Conservation (phyloP, 768 basidiomycete species). For the Psilocybe subaeruginosa region DNA sequence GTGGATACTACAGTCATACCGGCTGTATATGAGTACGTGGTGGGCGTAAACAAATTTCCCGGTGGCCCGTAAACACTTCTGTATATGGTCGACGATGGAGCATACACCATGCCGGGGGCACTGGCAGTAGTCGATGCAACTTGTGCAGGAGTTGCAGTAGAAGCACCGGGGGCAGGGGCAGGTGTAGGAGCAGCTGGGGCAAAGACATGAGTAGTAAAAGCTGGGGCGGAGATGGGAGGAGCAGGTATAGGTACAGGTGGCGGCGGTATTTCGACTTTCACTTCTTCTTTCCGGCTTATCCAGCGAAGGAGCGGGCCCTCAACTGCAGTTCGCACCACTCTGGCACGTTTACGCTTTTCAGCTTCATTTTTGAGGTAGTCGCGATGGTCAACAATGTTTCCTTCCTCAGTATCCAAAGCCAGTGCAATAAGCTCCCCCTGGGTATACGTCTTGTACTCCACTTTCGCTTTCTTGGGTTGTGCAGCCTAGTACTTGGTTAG, state of each 20-base stretch:
- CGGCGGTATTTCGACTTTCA: slow-evolving; percentile 46
- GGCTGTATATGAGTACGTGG: slow-evolving; percentile 24
- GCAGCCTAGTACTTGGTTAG: slow-evolving; percentile 45
- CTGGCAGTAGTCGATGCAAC: slow-evolving; percentile 12
- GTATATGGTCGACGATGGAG: slow-evolving; percentile 18
- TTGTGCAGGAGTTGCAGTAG: not conserved
- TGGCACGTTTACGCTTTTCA: slow-evolving; percentile 74
- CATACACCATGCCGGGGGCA: not conserved
- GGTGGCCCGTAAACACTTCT: slow-evolving; percentile 27
- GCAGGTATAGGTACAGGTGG: not conserved
- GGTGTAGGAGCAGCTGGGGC: not conserved
- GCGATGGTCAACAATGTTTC: slow-evolving; percentile 76
- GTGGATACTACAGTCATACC: slow-evolving; percentile 21
- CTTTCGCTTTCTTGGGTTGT: slow-evolving; percentile 63
- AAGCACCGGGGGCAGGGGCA: no score
- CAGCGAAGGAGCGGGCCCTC: slow-evolving; percentile 73
- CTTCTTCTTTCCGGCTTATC: slow-evolving; percentile 67
- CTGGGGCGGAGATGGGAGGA: not conserved
- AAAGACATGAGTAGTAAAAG: no score
- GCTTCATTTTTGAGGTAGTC: slow-evolving; percentile 83
- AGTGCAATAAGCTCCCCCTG: slow-evolving; percentile 85
- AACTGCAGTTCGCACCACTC: slow-evolving; percentile 61
- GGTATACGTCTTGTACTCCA: slow-evolving; percentile 54
- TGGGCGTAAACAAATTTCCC: slow-evolving; percentile 27
- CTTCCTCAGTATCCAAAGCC: slow-evolving; percentile 87